phyloP scores from a whole-genome alignment of 148 eudicot genomes.

The Dysphania ambrosioides region DNA sequence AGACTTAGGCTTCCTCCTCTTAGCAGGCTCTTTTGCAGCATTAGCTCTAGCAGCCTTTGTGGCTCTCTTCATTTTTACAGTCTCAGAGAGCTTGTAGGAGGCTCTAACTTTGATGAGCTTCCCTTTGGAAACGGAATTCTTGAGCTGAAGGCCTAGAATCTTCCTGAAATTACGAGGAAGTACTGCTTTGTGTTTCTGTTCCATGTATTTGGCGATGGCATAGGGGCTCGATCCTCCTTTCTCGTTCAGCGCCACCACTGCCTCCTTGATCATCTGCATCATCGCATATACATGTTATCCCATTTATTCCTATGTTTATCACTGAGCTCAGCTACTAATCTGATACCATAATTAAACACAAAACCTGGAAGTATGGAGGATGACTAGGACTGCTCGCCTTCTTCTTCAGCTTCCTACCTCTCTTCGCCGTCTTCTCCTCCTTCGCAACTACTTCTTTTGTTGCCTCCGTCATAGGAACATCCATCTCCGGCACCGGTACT shows the following conservation, averaged over 20 bases:
- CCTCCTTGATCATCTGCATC: constrained; percentile 76
- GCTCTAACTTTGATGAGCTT: constrained; percentile 71
- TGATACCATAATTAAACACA: neutral
- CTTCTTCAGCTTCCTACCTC: constrained; percentile 41
- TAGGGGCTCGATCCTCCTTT: constrained; percentile 70
- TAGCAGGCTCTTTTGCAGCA: constrained; percentile 27
- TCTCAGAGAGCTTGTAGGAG: constrained; percentile 58
- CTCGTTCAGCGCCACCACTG: constrained; percentile 51
- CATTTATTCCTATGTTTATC: too few relatives aligned
- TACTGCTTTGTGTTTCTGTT: constrained; percentile 56
- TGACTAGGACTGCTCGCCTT: constrained; percentile 48
- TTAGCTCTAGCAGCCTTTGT: constrained; percentile 35
- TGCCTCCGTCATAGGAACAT: constrained; percentile 8
- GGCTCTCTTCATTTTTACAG: constrained; percentile 31
- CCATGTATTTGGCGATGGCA: constrained; percentile 75
- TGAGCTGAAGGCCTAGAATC: constrained; percentile 60
- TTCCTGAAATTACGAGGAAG: constrained; percentile 68
- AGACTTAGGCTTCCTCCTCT: constrained; percentile 32
- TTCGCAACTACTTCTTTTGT: neutral
- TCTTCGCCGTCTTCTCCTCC: constrained; percentile 15
- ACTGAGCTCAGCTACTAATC: too few relatives aligned
- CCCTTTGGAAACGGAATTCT: constrained; percentile 59
- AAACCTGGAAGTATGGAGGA: constrained; percentile 76
- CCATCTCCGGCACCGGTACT: constrained; percentile 6
- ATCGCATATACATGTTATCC: too few relatives aligned